These are phyloP conservation scores for Lactarius quietus DNA, from an alignment of 768 basidiomycete genomes.

Conservation along the genomic window DNA sequence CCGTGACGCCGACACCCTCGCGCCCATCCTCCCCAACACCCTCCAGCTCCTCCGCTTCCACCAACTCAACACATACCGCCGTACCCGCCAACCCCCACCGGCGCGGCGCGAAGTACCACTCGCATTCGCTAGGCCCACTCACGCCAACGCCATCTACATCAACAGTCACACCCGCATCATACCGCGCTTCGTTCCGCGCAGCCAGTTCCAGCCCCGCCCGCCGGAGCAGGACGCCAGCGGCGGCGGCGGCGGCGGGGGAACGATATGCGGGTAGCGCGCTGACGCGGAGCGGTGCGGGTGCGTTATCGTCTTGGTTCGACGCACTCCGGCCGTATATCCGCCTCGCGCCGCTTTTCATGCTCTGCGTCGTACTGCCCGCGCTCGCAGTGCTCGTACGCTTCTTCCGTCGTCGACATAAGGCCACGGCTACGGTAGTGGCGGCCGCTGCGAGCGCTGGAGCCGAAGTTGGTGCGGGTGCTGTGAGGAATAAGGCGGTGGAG, in stretches of 20 bases:
- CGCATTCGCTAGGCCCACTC: conserved; percentile 4
- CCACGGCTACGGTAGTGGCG: neutral
- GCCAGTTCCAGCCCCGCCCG: neutral
- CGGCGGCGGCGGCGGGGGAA: neutral
- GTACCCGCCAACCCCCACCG: conserved; percentile 23
- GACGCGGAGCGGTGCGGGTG: neutral
- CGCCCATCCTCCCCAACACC: conserved; percentile 25
- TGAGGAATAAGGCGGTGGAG: conserved; percentile 8
- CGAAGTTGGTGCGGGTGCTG: neutral
- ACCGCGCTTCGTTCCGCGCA: conserved; percentile 13
- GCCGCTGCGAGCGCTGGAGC: neutral
- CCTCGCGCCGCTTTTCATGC: conserved; percentile 16
- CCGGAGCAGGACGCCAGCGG: neutral
- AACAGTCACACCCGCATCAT: neutral
- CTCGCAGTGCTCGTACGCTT: conserved; percentile 20
- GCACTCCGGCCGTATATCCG: conserved; percentile 18
- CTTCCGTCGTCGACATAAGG: conserved; percentile 9
- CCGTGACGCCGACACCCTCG: conserved; percentile 23
- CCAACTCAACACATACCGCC: conserved; percentile 25
- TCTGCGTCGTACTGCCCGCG: conserved; percentile 21
- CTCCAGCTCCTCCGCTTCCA: conserved; percentile 22
- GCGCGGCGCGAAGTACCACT: neutral
- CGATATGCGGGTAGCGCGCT: neutral
- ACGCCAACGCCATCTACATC: conserved; percentile 4
- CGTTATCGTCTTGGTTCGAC: neutral